Evolutionary conservation across 2,329 filamentous ascomycete species (phyloP).

Genomic region (Zopfia rhizophila): DNA sequence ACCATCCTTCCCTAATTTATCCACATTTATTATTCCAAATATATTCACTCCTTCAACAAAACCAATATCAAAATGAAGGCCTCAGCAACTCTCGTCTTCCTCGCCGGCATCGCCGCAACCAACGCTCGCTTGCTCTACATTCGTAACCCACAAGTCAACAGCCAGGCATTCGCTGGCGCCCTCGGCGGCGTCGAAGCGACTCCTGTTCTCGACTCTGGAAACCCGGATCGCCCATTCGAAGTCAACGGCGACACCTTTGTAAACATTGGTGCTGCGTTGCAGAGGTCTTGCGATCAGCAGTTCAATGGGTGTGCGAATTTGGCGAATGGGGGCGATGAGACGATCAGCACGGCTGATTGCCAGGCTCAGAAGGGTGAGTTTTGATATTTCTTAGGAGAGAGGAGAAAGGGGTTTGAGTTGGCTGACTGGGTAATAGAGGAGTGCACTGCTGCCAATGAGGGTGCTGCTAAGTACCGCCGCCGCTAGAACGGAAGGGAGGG

Average conservation of each 20-base stretch:
- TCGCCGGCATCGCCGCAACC: slow-evolving; percentile 29
- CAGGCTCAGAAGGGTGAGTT: slow-evolving; percentile 61
- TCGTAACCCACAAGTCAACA: slow-evolving; percentile 40
- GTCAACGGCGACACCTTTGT: slow-evolving; percentile 59
- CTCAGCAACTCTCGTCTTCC: slow-evolving; percentile 26
- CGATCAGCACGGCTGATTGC: slow-evolving; percentile 63
- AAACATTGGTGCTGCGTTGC: slow-evolving; percentile 64
- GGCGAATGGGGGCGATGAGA: slow-evolving; percentile 62
- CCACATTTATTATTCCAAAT: slow-evolving; percentile 2
- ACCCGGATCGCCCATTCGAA: slow-evolving; percentile 56
- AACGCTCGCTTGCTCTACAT: slow-evolving; percentile 31
- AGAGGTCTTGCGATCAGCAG: slow-evolving; percentile 72
- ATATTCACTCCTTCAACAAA: slow-evolving; percentile 9
- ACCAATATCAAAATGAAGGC: slow-evolving; percentile 36
- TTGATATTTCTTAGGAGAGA: too few species aligned
- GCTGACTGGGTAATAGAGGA: too few species aligned
- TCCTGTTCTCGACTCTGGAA: slow-evolving; percentile 60
- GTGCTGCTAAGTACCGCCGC: too few species aligned
- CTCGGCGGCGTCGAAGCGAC: slow-evolving; percentile 66
- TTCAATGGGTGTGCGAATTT: slow-evolving; percentile 69
- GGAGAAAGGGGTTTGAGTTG: too few species aligned
- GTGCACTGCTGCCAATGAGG: too few species aligned
- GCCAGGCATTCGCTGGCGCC: slow-evolving; percentile 55
- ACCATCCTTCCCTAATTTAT: slow-evolving; percentile 13
- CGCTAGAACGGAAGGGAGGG: too few species aligned